Conservation (phyloP, 805 yeast genomes). For the Ogataea methylovora region DNA sequence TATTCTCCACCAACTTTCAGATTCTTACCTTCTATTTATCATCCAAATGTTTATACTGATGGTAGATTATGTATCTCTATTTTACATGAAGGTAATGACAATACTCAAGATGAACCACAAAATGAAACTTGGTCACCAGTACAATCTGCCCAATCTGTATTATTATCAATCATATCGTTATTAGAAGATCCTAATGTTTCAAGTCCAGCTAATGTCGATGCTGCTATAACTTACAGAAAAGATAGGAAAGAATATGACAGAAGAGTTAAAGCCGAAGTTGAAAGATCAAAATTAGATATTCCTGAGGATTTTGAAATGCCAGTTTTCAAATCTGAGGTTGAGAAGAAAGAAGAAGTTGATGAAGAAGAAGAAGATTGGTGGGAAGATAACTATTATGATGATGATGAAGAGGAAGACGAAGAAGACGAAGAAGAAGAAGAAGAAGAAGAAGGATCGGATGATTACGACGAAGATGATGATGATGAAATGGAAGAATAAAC, state of each 20-base stretch:
- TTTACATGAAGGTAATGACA: slow-evolving; percentile 78
- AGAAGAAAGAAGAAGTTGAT: slow-evolving; percentile 17
- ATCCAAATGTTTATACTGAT: slow-evolving; percentile 92
- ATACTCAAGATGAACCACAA: slow-evolving; percentile 88
- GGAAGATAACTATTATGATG: slow-evolving; percentile 25
- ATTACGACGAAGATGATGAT: slow-evolving; percentile 16
- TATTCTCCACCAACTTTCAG: slow-evolving; percentile 89
- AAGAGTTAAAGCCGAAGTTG: slow-evolving; percentile 75
- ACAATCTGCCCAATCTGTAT: slow-evolving; percentile 89
- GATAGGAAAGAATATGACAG: slow-evolving; percentile 72
- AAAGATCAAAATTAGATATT: slow-evolving; percentile 71
- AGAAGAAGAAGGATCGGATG: slow-evolving; percentile 18
- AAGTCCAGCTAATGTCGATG: slow-evolving; percentile 96
- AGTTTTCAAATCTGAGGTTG: slow-evolving; percentile 41
- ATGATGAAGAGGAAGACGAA: slow-evolving; percentile 24
- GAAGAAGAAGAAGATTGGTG: slow-evolving; percentile 26
- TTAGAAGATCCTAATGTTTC: slow-evolving; percentile 91
- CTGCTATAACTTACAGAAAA: slow-evolving; percentile 88
- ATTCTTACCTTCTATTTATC: slow-evolving; percentile 91
- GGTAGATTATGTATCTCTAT: slow-evolving; percentile 93
- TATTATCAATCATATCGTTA: slow-evolving; percentile 82
- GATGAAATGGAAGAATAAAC: too few species aligned
- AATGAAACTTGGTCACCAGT: slow-evolving; percentile 94
- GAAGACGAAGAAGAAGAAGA: slow-evolving; percentile 22
- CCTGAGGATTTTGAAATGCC: slow-evolving; percentile 87